Evolutionary conservation across 345 rosid species (phyloP).

Genomic region (Brassica nigra): DNA sequence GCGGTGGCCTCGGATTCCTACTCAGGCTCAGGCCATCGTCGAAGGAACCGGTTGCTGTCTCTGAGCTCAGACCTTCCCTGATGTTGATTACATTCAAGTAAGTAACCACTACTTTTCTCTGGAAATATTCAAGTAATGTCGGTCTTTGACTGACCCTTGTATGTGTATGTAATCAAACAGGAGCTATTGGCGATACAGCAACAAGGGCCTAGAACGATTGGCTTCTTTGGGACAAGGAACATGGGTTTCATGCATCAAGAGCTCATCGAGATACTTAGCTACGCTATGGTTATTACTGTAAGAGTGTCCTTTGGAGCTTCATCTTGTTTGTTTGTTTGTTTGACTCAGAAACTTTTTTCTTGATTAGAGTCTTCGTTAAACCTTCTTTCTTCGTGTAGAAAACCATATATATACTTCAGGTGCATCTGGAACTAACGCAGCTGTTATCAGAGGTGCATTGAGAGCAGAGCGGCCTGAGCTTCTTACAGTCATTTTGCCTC

Average conservation of each 20-base stretch:
- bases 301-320: constrained; percentile 36
- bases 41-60: constrained; percentile 76
- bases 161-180: constrained; percentile 44
- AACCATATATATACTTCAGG: constrained; percentile 98
- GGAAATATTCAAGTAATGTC: background rate
- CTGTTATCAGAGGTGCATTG: constrained; percentile 96
- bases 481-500: constrained; percentile 90
- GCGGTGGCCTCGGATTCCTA: constrained; percentile 58
- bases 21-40: constrained; percentile 71
- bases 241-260: constrained; percentile 99
- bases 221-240: constrained; percentile 94
- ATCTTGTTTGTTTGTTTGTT: background rate
- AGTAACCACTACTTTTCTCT: background rate
- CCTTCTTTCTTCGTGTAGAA: constrained; percentile 54
- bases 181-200: constrained; percentile 97
- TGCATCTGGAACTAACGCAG: constrained; percentile 98
- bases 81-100: constrained; percentile 96
- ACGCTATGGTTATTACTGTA: constrained; percentile 98
- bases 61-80: constrained; percentile 72
- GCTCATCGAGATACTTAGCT: constrained; percentile 97
- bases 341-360: background rate
- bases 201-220: constrained; percentile 96
- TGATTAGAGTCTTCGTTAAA: background rate
- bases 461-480: constrained; percentile 96
- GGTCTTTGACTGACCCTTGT: background rate